Conservation (phyloP, 2,329 filamentous ascomycete species). For the Penicillium italicum region DNA sequence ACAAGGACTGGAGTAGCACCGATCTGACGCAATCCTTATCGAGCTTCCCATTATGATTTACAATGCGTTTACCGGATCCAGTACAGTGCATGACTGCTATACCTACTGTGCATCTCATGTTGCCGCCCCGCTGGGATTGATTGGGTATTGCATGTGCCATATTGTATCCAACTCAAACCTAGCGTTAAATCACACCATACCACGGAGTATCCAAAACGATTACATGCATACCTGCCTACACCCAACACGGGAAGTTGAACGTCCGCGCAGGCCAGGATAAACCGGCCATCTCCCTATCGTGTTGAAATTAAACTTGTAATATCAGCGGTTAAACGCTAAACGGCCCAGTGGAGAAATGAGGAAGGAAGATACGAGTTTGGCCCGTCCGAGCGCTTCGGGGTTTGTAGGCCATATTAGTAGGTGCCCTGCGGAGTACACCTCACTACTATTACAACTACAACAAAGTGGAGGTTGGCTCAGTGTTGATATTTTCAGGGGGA, state of each 20-base stretch:
- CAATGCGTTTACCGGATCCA: background rate
- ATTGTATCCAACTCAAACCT: background rate
- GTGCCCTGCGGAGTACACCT: background rate
- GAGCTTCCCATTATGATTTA: conserved; percentile 4
- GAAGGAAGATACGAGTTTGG: background rate
- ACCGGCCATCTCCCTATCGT: background rate
- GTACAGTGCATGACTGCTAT: background rate
- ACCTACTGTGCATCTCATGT: background rate
- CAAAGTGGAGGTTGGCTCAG: background rate
- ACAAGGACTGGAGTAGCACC: conserved; percentile 2
- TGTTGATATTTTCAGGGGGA: background rate
- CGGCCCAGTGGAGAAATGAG: background rate
- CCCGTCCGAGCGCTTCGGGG: conserved; percentile 3
- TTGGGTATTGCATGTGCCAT: background rate
- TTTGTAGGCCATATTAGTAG: background rate
- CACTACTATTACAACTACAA: background rate
- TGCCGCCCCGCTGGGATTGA: background rate
- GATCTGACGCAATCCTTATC: conserved; percentile 14
- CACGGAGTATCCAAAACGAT: background rate
- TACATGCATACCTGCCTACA: background rate
- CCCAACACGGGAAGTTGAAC: background rate
- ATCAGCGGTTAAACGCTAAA: background rate
- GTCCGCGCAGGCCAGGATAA: background rate
- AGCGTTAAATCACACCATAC: background rate
- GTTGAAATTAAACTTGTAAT: background rate